Evolutionary conservation across 306 rosid species (phyloP).

Genomic region (Rubus idaeus): DNA sequence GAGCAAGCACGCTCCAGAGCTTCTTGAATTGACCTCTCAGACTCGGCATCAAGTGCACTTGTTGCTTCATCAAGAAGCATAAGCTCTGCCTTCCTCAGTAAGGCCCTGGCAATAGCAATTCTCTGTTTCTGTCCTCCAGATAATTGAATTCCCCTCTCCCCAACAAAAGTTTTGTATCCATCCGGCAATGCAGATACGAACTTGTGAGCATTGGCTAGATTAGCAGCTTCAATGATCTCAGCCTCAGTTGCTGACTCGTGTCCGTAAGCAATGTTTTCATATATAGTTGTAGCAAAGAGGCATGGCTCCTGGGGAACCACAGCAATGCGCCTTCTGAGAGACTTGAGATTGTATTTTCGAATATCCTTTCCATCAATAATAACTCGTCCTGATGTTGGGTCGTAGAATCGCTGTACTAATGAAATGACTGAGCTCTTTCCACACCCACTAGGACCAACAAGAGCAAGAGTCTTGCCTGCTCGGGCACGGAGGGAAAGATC

Average conservation of each 20-base stretch:
- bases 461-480: constrained; percentile 96
- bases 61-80: constrained; percentile 98
- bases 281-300: constrained; percentile 78
- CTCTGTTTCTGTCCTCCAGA: constrained; percentile 98
- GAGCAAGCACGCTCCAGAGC: constrained; percentile 87
- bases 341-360: constrained; percentile 86
- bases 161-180: constrained; percentile 88
- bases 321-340: constrained; percentile 85
- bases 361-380: constrained; percentile 91
- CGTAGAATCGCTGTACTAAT: constrained; percentile 82
- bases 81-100: constrained; percentile 82
- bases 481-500: constrained; percentile 89
- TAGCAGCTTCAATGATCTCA: constrained; percentile 91
- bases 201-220: constrained; percentile 87
- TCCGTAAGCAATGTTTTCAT: constrained; percentile 93
- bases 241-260: constrained; percentile 85
- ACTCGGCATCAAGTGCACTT: constrained; percentile 95
- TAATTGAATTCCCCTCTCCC: constrained; percentile 91
- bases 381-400: constrained; percentile 86
- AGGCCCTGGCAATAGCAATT: constrained; percentile 87
- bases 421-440: constrained; percentile 96
- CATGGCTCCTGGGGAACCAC: constrained; percentile 97
- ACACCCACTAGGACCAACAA: constrained; percentile 98
- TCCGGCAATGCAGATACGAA: constrained; percentile 80
- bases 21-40: constrained; percentile 93